phyloP scores from a whole-genome alignment of 2,329 filamentous ascomycete genomes.

The Immersiporthe knoxdaviesiana region DNA sequence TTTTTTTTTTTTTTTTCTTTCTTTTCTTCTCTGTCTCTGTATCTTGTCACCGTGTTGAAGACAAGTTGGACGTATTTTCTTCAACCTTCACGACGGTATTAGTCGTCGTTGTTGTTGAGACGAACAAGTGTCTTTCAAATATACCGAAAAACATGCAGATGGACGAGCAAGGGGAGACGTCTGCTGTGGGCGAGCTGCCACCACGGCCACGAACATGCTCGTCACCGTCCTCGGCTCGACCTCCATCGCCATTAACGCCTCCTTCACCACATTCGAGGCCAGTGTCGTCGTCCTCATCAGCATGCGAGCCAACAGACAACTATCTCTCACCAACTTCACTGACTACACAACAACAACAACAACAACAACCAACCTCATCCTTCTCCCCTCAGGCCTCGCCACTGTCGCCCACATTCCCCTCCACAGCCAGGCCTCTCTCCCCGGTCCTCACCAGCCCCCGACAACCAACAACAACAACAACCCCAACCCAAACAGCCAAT shows the following conservation, averaged over 20 bases:
- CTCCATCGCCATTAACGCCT: constrained; percentile 8
- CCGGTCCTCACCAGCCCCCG: not conserved
- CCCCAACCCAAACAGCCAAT: not conserved
- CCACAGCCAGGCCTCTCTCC: not conserved
- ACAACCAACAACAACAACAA: not conserved
- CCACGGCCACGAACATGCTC: not conserved
- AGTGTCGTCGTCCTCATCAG: constrained; percentile 1
- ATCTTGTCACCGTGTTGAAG: not conserved
- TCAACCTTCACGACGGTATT: not conserved
- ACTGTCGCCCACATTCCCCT: not conserved
- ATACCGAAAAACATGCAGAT: too few relatives aligned
- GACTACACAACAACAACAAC: not conserved
- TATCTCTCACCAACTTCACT: not conserved
- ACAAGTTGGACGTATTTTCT: not conserved
- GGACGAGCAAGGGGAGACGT: not conserved
- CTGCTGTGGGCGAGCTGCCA: not conserved
- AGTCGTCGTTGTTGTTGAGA: not conserved
- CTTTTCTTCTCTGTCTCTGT: not conserved
- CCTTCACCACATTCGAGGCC: not conserved
- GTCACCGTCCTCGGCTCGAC: not conserved
- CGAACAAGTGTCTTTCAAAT: not conserved
- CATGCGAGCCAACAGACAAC: not conserved
- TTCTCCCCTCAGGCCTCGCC: not conserved
- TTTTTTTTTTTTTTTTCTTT: not conserved
- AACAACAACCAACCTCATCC: not conserved